Base-by-base conservation (phyloP, 2,329 filamentous ascomycete species). In the Epichloe scottii region DNA sequence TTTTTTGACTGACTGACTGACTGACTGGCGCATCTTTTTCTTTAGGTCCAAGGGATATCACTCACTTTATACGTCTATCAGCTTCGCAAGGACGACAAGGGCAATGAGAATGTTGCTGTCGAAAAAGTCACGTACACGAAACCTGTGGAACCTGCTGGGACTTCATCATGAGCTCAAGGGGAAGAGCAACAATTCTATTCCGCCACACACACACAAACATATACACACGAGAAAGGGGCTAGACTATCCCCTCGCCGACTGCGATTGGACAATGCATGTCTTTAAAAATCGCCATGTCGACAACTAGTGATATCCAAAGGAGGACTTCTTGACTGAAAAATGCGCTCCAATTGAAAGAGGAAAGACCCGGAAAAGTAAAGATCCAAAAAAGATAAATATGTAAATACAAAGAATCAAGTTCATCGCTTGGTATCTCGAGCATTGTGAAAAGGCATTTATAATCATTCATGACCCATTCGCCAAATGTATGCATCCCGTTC, bases 21-120 rank as follows among this genome's bases (percentile, higher is more conserved):
- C 35, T 39, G 21, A 48, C 35, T 39, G 21, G 40, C 46, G 2
- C 14, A 3, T 26, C 0, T 5, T 34, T 12, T 19, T 48, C 39
- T 58, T 54, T 59, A 95, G 89, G 88, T 95, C 37, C 91, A 97
- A 79, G 91, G 91, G 34, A 94, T 96, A 65, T 94, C 94, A 15
- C 78, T 97, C 58, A 94, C 94, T 53, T 76, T 97, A 47, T 97
- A 97, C 67, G 91, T 97, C 49, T 97, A 97, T 66, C 86, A 90
- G 66, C 68, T 90, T 62, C 80, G 84, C 65, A 89, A 85, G 63
- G 85, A 89, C 60, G 82, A 79, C 51, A 83, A 86, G 58, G 87
- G 87, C 15, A 79, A 79, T 37, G 86, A 90, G 67, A 89, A 84
- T 53, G 86, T 91, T 44, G 84, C 84, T 15, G 87, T 91, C 41